Evolutionary conservation across 345 rosid genomes (phyloP), one percentile per base, ranked within the genome.

Genomic region (Cochlearia excelsa): DNA sequence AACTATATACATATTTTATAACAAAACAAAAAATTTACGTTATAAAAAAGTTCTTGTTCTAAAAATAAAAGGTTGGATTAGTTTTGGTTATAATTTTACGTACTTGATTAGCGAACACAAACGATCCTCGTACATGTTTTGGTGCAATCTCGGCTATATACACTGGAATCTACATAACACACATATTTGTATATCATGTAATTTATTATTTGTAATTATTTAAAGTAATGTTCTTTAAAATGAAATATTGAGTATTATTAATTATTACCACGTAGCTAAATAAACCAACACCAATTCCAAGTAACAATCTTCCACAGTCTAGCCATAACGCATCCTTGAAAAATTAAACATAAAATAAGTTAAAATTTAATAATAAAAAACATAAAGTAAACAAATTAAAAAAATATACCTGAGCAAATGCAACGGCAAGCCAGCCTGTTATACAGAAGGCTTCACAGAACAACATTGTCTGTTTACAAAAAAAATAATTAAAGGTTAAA

Each of bases 111-210:
- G 72, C 77, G 29, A 74, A 68, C n/a, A 71, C 73, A 58, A 77
- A 73, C 27, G 69, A 72, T 69, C 80, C 80, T 37, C 80, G 67
- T 34, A 77, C 70, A 61, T 77, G 67, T 59, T 77, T 77, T 26
- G 80, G 80, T n/a, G 80, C 73, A 71, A 16, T 16, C 23, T 16
- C 23, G 23, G 23, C 23, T 16, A 16, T 16, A 16, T 16, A 16
- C 23, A 16, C 66, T 7, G 76, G 76, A 41, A 72, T 66, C 76
- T 72, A 67, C 64, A 53, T 66, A 40, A 28, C 23, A 46, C 44
- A 51, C 6, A 47, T 3, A 1, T 46, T 65, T 38, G n/a, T 16
- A 16, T 51, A 6, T 48, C 26, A 51, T 16, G 7, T 28, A 23
- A 35, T 29, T 10, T 31, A 5, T 11, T 23, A 57, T 47, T 29